phyloP scores from a whole-genome alignment of 2,329 filamentous ascomycete species.

The Aspergillus sclerotialis region DNA sequence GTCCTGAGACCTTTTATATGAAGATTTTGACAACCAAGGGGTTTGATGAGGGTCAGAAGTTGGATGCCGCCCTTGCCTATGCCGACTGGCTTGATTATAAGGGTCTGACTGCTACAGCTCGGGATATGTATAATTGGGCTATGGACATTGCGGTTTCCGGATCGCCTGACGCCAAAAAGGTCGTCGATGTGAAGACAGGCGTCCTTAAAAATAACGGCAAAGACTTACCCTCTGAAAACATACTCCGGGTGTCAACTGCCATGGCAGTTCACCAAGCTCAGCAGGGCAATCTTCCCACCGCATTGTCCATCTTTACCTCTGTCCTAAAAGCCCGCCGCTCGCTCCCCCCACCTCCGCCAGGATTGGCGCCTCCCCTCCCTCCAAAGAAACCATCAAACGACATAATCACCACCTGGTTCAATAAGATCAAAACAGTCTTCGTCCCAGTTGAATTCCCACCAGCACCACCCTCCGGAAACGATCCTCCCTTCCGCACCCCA shows the following conservation, averaged over 20 bases:
- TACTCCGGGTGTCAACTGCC: slow-evolving; percentile 68
- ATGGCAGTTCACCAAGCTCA: slow-evolving; percentile 72
- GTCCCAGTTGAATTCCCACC: slow-evolving; percentile 60
- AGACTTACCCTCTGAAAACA: slow-evolving; percentile 59
- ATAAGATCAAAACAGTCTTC: slow-evolving; percentile 35
- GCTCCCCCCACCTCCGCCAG: slow-evolving; percentile 39
- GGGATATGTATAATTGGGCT: slow-evolving; percentile 68
- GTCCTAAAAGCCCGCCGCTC: slow-evolving; percentile 68
- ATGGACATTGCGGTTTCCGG: slow-evolving; percentile 64
- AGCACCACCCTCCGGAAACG: slow-evolving; percentile 62
- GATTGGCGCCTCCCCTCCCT: slow-evolving; percentile 19
- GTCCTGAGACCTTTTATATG: slow-evolving; percentile 72
- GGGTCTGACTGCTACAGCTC: slow-evolving; percentile 55
- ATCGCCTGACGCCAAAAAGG: slow-evolving; percentile 37
- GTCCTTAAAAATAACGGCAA: slow-evolving; percentile 55
- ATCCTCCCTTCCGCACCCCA: slow-evolving; percentile 57
- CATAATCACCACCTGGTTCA: slow-evolving; percentile 28
- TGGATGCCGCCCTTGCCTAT: slow-evolving; percentile 76
- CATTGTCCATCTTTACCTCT: slow-evolving; percentile 79
- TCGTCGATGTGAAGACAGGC: slow-evolving; percentile 57
- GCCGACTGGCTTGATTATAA: slow-evolving; percentile 82
- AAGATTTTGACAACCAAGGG: slow-evolving; percentile 75
- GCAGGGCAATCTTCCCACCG: slow-evolving; percentile 56
- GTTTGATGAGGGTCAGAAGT: slow-evolving; percentile 68
- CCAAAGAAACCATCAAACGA: slow-evolving; percentile 15